Conservation (phyloP, 495 filamentous ascomycete genomes). For the Physcia stellaris region DNA sequence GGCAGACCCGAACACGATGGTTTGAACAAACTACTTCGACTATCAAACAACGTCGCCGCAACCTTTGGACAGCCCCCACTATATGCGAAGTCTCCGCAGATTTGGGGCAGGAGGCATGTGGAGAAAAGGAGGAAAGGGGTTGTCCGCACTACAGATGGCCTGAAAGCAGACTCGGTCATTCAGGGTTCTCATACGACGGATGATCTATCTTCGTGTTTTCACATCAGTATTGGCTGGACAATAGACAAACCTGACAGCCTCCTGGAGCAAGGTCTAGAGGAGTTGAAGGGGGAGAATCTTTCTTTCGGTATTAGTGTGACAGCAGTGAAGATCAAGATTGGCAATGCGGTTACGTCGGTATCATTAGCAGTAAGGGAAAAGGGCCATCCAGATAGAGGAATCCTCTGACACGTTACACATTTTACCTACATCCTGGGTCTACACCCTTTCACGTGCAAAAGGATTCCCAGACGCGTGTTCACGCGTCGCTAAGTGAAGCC, state of each 20-base stretch:
- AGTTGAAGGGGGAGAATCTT: slow-evolving; percentile 16
- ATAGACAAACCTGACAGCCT: slow-evolving; percentile 23
- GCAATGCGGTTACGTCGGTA: slow-evolving; percentile 44
- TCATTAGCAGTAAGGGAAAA: slow-evolving; percentile 22
- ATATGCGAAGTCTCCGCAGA: slow-evolving; percentile 28
- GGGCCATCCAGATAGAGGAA: no score
- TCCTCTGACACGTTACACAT: no score
- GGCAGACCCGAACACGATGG: slow-evolving; percentile 32
- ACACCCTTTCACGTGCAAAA: no score
- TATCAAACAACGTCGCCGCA: slow-evolving; percentile 48
- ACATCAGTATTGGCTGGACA: slow-evolving; percentile 59
- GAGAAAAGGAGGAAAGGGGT: neutral
- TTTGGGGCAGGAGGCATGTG: neutral
- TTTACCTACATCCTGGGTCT: no score
- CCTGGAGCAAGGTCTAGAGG: neutral
- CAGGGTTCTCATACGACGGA: slow-evolving; percentile 4
- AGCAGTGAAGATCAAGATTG: slow-evolving; percentile 53
- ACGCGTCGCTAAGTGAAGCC: no score
- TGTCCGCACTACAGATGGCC: neutral
- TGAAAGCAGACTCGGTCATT: neutral
- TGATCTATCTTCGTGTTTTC: slow-evolving; percentile 37
- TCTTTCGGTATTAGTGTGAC: slow-evolving; percentile 11
- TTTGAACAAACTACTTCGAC: slow-evolving; percentile 47
- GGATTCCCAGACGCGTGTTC: no score
- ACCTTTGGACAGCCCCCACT: slow-evolving; percentile 57